Evolutionary conservation across 345 rosid genomes (phyloP), one percentile per base, ranked within the genome.

Genomic region (Pelargonium nanum): DNA sequence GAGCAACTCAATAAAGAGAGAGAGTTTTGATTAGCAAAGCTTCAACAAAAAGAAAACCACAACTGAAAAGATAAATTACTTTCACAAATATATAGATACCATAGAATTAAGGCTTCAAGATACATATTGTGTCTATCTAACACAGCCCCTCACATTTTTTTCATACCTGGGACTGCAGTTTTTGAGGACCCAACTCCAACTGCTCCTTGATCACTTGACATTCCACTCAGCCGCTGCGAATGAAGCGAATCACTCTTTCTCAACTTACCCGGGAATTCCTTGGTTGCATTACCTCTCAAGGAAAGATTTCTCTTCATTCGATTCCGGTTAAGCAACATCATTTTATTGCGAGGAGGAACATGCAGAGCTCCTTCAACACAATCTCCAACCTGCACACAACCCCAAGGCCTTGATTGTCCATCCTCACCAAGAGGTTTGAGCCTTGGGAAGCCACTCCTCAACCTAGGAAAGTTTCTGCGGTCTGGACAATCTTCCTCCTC

Each of bases 341-440:
- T 72, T 12, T 85, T 67, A 74, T 70, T 79, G 54, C 74, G 72
- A 1, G 78, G 69, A 6, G 89, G 82, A 51, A 71, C 67, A 66
- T 76, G 77, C 58, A 77, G 51, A 65, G 84, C 88, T 10, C 78
- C 83, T 70, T 81, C 86, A 8, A 85, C 87, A 58, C 84, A 80
- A 57, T 78, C 86, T 24, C 85, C 81, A 0, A 67, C 84, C 59
- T 75, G 91, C 34, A 66, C 64, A 71, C 87, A 83, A 23, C 84
- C 85, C 89, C 96, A 82, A 48, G 82, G 75, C 68, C 79, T 81
- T 25, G 86, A 81, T 56, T 74, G 73, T 9, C 81, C 80, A 60
- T 76, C 81, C 75, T 85, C 90, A 48, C 67, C 65, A 56, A 73
- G 66, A 23, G 81, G 68, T 74, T 71, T 79, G 61, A 75, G 77